Evolutionary conservation across 2,329 filamentous ascomycete species (phyloP).

Genomic region (Colletotrichum acutatum): DNA sequence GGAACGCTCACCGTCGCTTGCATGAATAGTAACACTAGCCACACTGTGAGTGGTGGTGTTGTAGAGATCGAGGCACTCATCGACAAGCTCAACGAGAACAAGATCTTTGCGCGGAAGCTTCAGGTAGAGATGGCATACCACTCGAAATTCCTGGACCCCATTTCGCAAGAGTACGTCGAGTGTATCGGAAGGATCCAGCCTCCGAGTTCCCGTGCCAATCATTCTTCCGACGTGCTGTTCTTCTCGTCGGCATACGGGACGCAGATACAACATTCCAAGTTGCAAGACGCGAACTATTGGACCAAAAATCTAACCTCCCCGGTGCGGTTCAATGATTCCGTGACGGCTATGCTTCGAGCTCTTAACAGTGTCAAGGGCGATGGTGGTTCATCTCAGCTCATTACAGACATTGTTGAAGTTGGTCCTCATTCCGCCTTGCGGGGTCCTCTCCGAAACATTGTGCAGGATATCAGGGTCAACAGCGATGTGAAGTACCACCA

Average conservation of each 20-base stretch:
- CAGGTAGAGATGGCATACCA: conserved; percentile 24
- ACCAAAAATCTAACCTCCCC: conserved; percentile 6
- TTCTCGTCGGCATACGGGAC: conserved; percentile 6
- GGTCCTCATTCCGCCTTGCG: conserved; percentile 22
- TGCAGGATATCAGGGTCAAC: conserved; percentile 29
- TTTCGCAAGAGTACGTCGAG: conserved; percentile 6
- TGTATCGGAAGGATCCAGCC: conserved; percentile 1
- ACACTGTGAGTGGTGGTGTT: conserved; percentile 62
- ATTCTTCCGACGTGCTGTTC: conserved; percentile 44
- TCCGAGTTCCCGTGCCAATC: not conserved
- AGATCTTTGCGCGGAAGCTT: conserved; percentile 32
- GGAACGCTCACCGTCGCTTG: conserved; percentile 43
- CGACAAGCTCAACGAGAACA: conserved; percentile 43
- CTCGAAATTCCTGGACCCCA: conserved; percentile 7
- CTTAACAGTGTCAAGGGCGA: conserved; percentile 37
- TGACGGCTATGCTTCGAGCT: conserved; percentile 20
- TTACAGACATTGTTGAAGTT: conserved; percentile 12
- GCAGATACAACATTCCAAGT: not conserved
- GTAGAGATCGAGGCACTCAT: conserved; percentile 54
- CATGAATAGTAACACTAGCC: conserved; percentile 62
- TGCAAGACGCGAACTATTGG: conserved; percentile 1
- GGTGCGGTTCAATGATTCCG: conserved; percentile 5
- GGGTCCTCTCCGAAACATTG: conserved; percentile 20
- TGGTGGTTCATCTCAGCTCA: not conserved
- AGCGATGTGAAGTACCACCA: conserved; percentile 39